Evolutionary conservation across 176 grass and related monocot genomes (phyloP).

Genomic region (Aegilops sharonensis): DNA sequence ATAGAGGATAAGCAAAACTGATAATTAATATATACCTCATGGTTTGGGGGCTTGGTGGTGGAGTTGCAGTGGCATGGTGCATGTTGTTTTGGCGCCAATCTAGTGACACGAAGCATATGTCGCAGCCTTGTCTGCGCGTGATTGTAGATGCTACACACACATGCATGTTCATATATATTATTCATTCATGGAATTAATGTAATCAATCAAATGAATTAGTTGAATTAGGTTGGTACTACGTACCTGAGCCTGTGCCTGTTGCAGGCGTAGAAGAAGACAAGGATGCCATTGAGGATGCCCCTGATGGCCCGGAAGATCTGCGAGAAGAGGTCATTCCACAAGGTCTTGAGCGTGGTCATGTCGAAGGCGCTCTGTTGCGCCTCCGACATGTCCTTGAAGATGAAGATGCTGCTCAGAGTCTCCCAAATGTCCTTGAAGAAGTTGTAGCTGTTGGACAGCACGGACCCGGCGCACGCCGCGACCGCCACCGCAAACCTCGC

Average conservation of each 20-base stretch:
- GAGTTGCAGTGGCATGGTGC: constrained; percentile 5
- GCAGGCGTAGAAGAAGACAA: constrained; percentile 62
- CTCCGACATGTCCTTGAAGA: constrained; percentile 64
- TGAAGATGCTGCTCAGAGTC: constrained; percentile 64
- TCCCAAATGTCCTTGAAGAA: constrained; percentile 66
- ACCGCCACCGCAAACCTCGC: constrained; percentile 17
- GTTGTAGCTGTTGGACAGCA: constrained; percentile 48
- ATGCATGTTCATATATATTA: too few relatives aligned
- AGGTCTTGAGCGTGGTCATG: constrained; percentile 49
- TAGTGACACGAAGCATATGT: constrained; percentile 4
- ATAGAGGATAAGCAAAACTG: too few relatives aligned
- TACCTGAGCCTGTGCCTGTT: constrained; percentile 85
- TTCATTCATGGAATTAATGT: too few relatives aligned
- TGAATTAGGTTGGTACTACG: not conserved
- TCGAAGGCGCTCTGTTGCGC: constrained; percentile 53
- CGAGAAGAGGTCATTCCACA: constrained; percentile 95
- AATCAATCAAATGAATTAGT: too few relatives aligned
- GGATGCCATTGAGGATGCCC: constrained; percentile 69
- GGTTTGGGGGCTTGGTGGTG: not conserved
- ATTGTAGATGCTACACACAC: constrained; percentile 67
- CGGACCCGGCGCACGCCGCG: constrained; percentile 34
- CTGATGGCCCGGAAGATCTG: constrained; percentile 81
- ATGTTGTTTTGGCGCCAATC: not conserved
- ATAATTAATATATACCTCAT: not conserved
- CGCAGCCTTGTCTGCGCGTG: constrained; percentile 36